These are phyloP conservation scores for Saccharum hybrid DNA, from an alignment of 202 grass and related monocot species.

Conservation along the genomic window DNA sequence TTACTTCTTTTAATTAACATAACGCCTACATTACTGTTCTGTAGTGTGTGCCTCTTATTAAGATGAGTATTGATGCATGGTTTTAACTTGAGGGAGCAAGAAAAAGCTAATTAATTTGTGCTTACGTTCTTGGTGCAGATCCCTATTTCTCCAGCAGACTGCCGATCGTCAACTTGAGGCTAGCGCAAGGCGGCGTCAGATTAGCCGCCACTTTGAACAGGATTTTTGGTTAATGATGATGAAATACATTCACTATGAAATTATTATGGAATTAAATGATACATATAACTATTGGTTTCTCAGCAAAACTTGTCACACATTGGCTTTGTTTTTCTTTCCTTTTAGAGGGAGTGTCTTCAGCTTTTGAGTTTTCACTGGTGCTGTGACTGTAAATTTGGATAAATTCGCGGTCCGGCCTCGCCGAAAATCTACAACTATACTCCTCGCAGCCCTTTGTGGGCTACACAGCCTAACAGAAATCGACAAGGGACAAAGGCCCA, in stretches of 20 bases:
- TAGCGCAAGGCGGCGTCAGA: slow-evolving; percentile 57
- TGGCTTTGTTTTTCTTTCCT: neutral
- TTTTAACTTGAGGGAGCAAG: neutral
- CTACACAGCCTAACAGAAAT: neutral
- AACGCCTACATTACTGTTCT: neutral
- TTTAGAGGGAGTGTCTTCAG: neutral
- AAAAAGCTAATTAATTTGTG: neutral
- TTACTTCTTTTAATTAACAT: neutral
- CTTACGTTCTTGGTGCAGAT: slow-evolving; percentile 37
- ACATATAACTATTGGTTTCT: neutral
- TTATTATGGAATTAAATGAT: neutral
- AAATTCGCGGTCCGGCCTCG: no score
- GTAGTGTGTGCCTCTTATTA: neutral
- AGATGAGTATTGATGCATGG: neutral
- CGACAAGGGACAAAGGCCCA: neutral
- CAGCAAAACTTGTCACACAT: neutral
- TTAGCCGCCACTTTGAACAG: slow-evolving; percentile 62
- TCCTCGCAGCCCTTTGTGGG: neutral
- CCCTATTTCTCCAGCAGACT: slow-evolving; percentile 63
- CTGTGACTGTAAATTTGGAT: neutral
- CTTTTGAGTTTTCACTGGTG: neutral
- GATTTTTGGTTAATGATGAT: slow-evolving; percentile 30
- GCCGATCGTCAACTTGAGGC: slow-evolving; percentile 52
- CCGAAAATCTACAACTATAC: no score
- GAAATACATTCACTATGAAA: neutral